Percentiles rank a stretch among this genome's conserved stretches.
Evolutionary conservation across 192 early-diverging fungal genomes (phyloP).

Genomic region (Obelidium mucronatum): DNA sequence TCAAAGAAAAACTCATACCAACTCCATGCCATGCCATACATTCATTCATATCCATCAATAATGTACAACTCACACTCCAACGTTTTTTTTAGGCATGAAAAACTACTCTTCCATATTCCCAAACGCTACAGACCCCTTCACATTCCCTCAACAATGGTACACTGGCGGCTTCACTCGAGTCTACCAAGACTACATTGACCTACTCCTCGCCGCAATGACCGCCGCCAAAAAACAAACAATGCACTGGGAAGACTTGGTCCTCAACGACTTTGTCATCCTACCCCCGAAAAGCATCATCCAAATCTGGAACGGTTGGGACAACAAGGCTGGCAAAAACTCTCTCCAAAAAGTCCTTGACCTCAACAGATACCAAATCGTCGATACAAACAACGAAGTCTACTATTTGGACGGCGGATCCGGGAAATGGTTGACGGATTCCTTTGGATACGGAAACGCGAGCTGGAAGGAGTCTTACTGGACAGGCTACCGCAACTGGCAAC

Average conservation of each 20-base stretch:
- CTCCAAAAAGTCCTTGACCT: background rate
- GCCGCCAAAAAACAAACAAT: background rate
- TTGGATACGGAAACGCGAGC: background rate
- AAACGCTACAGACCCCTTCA: no score
- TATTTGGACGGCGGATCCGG: slow-evolving; percentile 34
- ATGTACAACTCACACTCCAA: no score
- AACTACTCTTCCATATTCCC: no score
- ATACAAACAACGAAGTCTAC: slow-evolving; percentile 2
- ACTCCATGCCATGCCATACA: no score
- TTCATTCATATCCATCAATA: no score
- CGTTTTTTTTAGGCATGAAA: no score
- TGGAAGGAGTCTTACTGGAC: slow-evolving; percentile 18
- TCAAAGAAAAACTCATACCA: no score
- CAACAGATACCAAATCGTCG: slow-evolving; percentile 20
- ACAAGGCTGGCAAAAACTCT: background rate
- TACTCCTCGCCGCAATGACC: background rate
- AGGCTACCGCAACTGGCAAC: slow-evolving; percentile 18
- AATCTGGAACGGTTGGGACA: slow-evolving; percentile 9
- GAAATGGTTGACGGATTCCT: background rate
- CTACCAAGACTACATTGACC: background rate
- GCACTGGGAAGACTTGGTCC: slow-evolving; percentile 29
- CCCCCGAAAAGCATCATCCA: slow-evolving; percentile 5
- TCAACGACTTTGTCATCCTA: background rate
- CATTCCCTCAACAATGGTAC: no score
- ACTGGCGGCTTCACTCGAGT: background rate